Base-by-base conservation (phyloP, 768 basidiomycete genomes). In the Suillus tomentosus region DNA sequence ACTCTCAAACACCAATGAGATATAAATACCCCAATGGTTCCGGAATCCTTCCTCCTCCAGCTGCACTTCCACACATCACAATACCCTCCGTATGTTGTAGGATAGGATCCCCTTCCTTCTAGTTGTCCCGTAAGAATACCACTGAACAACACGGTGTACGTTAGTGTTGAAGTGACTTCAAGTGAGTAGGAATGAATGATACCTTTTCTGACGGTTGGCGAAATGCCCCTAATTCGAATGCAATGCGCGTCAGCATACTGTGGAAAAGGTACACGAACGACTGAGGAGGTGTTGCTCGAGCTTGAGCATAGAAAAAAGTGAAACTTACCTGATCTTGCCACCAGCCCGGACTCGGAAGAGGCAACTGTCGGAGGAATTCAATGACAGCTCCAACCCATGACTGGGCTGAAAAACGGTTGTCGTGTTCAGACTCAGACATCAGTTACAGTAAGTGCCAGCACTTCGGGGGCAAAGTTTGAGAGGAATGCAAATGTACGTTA, bases 41-140 rank as follows among this genome's bases (percentile, higher is more conserved):
- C 63, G 2, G 58, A 63, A 55, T 71, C 67, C 39, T 64, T 64
- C 15, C 69, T 64, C 15, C 69, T 56, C 69, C 67, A 72, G 43
- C 65, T 72, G 15, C 65, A 66, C 55, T 60, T 66, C 65, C 65
- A 66, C 9, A 66, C 58, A 31, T 66, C 65, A 53, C 56, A 55
- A 42, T 57, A 65, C 27, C 54, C 62, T 37, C 64, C 64, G 14
- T 63, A 47, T 11, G 62, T 39, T 48, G 51, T 55, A 15, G 65
- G 58, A 45, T 60, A 64, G 4, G 64, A 14, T 27, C 47, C 65
- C 27, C 55, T 64, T 19, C 57, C 50, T 15, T 13, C 36, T 31
- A 65, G 43, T 43, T 65, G 48, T 27, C 42, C 62, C 36, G 64
- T 65, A 37, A 65, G 62, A 22, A 70, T 60, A 48, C 62, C 64